phyloP scores from a whole-genome alignment of 78 protist species.

The Speleostelium caveatum region DNA sequence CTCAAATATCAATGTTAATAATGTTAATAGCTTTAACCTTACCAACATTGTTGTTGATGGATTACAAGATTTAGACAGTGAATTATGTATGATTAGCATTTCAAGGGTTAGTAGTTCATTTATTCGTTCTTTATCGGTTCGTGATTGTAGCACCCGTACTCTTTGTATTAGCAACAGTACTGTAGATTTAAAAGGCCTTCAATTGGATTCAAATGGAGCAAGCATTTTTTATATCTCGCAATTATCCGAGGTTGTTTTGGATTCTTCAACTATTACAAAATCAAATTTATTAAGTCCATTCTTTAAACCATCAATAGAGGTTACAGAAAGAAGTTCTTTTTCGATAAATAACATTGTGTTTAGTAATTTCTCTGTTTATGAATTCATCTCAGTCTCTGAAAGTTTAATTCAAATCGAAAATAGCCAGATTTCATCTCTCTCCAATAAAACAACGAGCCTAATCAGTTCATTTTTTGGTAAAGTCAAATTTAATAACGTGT shows the following conservation, averaged over 20 bases:
- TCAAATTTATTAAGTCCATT: not conserved
- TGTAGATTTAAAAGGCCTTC: slow-evolving; percentile 1
- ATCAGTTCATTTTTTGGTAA: not conserved
- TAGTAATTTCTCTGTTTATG: not conserved
- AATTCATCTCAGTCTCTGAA: not conserved
- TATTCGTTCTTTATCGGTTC: not conserved
- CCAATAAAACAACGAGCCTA: not conserved
- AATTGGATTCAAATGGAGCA: slow-evolving; percentile 9
- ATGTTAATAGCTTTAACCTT: not conserved
- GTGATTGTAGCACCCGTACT: slow-evolving; percentile 6
- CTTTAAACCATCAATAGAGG: slow-evolving; percentile 32
- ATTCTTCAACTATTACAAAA: not conserved
- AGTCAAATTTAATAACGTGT: no score
- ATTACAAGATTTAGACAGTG: no score
- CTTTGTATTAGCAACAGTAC: slow-evolving; percentile 7
- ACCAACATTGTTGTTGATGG: slow-evolving; percentile 1
- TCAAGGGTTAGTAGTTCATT: not conserved
- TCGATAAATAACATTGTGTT: not conserved
- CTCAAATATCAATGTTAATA: slow-evolving; percentile 23
- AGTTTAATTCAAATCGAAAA: not conserved
- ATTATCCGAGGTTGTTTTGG: slow-evolving; percentile 1
- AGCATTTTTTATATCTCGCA: slow-evolving; percentile 39
- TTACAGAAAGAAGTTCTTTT: not conserved
- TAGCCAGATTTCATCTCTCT: not conserved
- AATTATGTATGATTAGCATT: slow-evolving; percentile 30